These are phyloP conservation scores for Serendipita indica DNA, from an alignment of 768 basidiomycete genomes.

Conservation along the genomic window DNA sequence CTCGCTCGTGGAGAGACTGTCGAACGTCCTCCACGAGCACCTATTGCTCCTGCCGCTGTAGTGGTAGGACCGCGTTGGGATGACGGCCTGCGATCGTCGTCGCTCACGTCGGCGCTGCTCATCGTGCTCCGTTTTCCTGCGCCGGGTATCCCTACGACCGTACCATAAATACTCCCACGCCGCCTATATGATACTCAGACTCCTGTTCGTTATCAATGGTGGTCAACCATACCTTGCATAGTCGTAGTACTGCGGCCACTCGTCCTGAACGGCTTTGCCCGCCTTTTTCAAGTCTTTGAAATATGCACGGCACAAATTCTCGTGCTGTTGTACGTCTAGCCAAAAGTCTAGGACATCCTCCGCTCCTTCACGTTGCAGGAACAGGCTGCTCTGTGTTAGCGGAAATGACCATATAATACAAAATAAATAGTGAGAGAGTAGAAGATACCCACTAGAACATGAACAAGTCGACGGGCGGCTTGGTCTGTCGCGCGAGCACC, in stretches of 20 bases:
- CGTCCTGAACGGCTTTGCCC: constrained; percentile 80
- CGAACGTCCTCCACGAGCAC: constrained; percentile 25
- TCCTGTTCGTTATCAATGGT: background rate
- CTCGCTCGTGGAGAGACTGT: constrained; percentile 24
- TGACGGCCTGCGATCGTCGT: constrained; percentile 44
- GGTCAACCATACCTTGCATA: constrained; percentile 39
- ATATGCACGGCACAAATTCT: constrained; percentile 95
- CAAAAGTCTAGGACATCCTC: constrained; percentile 98
- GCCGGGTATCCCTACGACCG: constrained; percentile 62
- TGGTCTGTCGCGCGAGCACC: constrained; percentile 77
- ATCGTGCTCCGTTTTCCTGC: constrained; percentile 58
- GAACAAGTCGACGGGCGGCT: constrained; percentile 94
- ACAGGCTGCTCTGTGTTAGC: constrained; percentile 42
- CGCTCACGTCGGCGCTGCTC: constrained; percentile 58
- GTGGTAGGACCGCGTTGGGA: constrained; percentile 19
- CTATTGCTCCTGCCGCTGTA: constrained; percentile 32
- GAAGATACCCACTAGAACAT: constrained; percentile 80
- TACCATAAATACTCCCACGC: constrained; percentile 85
- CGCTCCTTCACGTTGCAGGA: constrained; percentile 86
- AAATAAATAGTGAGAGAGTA: constrained; percentile 12
- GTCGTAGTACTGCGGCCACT: constrained; percentile 98
- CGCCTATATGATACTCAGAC: constrained; percentile 27
- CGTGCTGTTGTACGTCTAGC: constrained; percentile 98
- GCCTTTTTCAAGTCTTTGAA: constrained; percentile 98
- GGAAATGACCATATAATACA: constrained; percentile 8